Percentiles rank a stretch among this genome's conserved stretches.
phyloP scores from a whole-genome alignment of 345 rosid species.

The Atalantia buxifolia region DNA sequence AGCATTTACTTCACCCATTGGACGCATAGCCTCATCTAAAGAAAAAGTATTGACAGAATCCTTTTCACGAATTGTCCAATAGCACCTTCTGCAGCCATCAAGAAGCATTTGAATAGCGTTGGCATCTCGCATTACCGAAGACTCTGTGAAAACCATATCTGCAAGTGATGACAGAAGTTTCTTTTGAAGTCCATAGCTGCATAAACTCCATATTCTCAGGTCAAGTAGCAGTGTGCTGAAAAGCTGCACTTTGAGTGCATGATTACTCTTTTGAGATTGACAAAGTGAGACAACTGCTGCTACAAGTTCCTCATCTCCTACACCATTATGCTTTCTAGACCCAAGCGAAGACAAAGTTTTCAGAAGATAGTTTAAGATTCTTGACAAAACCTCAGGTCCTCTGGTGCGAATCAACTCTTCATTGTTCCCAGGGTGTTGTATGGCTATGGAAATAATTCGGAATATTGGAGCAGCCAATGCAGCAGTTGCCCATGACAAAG shows the following conservation, averaged over 20 bases:
- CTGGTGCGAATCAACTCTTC: slow-evolving; percentile 75
- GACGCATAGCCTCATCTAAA: slow-evolving; percentile 53
- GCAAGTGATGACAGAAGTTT: slow-evolving; percentile 92
- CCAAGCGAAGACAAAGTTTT: slow-evolving; percentile 70
- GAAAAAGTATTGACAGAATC: slow-evolving; percentile 70
- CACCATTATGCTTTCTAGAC: slow-evolving; percentile 55
- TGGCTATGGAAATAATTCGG: slow-evolving; percentile 75
- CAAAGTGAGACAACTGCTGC: slow-evolving; percentile 94
- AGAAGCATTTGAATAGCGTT: slow-evolving; percentile 99
- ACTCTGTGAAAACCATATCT: slow-evolving; percentile 99
- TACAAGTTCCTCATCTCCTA: slow-evolving; percentile 92
- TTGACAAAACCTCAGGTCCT: slow-evolving; percentile 92
- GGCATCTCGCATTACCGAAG: slow-evolving; percentile 86
- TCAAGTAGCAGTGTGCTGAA: slow-evolving; percentile 84
- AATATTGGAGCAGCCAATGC: slow-evolving; percentile 89
- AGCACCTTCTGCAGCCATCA: slow-evolving; percentile 99
- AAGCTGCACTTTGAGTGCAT: slow-evolving; percentile 91
- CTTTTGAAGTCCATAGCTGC: slow-evolving; percentile 97
- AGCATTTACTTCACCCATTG: slow-evolving; percentile 94
- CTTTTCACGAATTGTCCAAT: slow-evolving; percentile 85
- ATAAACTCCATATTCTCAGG: slow-evolving; percentile 91
- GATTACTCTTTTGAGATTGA: slow-evolving; percentile 82
- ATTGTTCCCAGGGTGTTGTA: slow-evolving; percentile 84
- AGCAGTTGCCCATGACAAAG: slow-evolving; percentile 59
- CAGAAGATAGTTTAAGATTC: slow-evolving; percentile 81